phyloP scores from a whole-genome alignment of 2,329 filamentous ascomycete species.

The Fusarium solani-melongenae region DNA sequence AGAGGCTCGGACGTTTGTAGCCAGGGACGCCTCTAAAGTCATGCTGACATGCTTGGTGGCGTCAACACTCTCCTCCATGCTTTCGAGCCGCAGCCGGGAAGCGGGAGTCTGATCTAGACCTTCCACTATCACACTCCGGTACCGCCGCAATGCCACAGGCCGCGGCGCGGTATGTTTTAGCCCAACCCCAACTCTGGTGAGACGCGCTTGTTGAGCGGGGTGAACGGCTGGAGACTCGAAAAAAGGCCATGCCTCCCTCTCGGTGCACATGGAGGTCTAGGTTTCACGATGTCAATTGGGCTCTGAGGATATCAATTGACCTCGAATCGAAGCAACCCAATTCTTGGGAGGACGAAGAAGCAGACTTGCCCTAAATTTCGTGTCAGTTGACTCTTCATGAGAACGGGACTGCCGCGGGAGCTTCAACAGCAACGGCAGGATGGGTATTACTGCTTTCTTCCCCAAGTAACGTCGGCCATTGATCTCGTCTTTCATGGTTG shows the following conservation, averaged over 20 bases:
- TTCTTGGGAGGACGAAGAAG: neutral
- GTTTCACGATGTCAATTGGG: constrained; percentile 18
- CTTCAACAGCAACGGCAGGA: constrained; percentile 18
- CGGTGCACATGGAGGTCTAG: neutral
- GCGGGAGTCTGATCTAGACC: constrained; percentile 24
- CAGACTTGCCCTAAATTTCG: constrained; percentile 11
- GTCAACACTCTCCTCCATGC: constrained; percentile 23
- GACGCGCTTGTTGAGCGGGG: constrained; percentile 27
- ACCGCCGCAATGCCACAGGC: constrained; percentile 13
- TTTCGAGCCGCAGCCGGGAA: constrained; percentile 29
- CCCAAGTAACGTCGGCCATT: neutral
- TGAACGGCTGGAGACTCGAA: constrained; percentile 6
- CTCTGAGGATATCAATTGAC: constrained; percentile 13
- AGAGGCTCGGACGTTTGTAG: constrained; percentile 1
- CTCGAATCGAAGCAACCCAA: neutral
- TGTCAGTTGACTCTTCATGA: constrained; percentile 27
- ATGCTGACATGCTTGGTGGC: constrained; percentile 37
- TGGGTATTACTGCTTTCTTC: neutral
- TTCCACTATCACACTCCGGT: neutral
- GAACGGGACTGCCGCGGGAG: constrained; percentile 3
- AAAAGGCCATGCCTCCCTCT: neutral
- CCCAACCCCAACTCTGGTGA: constrained; percentile 17
- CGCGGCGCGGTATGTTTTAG: constrained; percentile 14
- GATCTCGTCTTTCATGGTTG: constrained; percentile 29
- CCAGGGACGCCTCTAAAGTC: constrained; percentile 19